Percentiles rank a stretch among this genome's conserved stretches.
Conservation (phyloP, 306 rosid genomes). For the Citrullus colocynthis region DNA sequence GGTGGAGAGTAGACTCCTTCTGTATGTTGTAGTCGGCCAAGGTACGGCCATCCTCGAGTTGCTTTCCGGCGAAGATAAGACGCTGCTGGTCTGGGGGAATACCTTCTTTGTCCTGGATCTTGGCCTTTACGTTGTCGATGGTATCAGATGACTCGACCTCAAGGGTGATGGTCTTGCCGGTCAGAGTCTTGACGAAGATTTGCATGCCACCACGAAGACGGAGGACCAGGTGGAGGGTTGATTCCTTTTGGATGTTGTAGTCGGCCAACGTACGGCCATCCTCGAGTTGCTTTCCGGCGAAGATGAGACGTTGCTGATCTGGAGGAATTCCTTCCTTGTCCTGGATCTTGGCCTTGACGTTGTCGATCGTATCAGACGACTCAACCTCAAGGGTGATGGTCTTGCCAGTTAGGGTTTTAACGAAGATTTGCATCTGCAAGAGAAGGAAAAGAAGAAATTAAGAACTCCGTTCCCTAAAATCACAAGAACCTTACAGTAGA, state of each 20-base stretch:
- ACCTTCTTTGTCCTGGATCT: neutral
- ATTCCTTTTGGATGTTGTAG: constrained; percentile 7
- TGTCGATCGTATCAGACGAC: constrained; percentile 15
- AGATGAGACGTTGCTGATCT: neutral
- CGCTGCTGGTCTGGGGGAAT: neutral
- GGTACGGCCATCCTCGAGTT: constrained; percentile 34
- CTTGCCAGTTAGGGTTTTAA: constrained; percentile 26
- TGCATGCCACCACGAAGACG: constrained; percentile 10
- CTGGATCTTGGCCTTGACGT: neutral
- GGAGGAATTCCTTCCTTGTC: neutral
- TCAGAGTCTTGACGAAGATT: constrained; percentile 20
- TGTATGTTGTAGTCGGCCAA: neutral
- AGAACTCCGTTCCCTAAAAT: neutral
- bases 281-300: constrained; percentile 12
- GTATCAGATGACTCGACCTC: constrained; percentile 1
- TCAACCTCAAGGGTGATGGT: constrained; percentile 25
- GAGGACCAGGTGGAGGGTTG: constrained; percentile 4
- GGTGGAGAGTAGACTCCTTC: constrained; percentile 11
- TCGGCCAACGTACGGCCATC: constrained; percentile 8
- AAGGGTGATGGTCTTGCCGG: neutral
- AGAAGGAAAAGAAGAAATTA: neutral
- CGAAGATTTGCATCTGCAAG: constrained; percentile 27
- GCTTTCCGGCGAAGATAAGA: constrained; percentile 23
- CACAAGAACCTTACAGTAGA: neutral
- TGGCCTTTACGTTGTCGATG: neutral